Evolutionary conservation across 768 basidiomycete genomes (phyloP).

Genomic region (Lenzites betulinus): DNA sequence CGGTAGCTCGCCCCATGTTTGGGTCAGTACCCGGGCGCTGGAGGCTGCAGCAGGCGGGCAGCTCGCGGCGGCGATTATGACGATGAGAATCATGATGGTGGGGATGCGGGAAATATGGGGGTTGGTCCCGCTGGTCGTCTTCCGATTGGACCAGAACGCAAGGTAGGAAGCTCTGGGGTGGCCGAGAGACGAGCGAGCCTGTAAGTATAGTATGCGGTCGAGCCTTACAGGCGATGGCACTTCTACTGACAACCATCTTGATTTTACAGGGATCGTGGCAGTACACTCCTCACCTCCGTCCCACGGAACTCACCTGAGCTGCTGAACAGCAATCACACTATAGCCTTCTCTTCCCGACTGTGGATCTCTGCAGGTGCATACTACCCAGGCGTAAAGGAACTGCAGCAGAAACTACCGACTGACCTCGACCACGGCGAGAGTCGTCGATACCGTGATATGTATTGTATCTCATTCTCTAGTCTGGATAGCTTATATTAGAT

Average conservation of each 20-base stretch:
- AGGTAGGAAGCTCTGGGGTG: not conserved
- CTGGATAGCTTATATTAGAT: not conserved
- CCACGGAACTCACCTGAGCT: not conserved
- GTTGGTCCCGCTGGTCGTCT: conserved; percentile 15
- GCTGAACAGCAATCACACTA: not conserved
- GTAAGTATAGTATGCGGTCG: not conserved
- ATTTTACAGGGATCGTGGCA: not conserved
- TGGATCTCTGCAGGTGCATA: not conserved
- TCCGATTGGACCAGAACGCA: conserved; percentile 8
- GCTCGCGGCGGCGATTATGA: conserved; percentile 18
- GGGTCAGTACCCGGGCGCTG: conserved; percentile 6
- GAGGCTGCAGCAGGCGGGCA: conserved; percentile 19
- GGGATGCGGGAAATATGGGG: conserved; percentile 17
- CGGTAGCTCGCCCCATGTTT: not conserved
- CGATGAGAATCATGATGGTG: conserved; percentile 9
- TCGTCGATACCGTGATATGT: not conserved
- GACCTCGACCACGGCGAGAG: not conserved
- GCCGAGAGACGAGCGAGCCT: not conserved
- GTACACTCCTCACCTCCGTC: not conserved
- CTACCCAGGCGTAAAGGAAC: not conserved
- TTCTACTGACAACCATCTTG: not conserved
- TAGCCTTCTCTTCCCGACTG: too few species aligned
- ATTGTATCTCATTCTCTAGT: not conserved
- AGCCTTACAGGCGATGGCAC: not conserved
- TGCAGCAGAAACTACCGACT: not conserved